Percentiles rank a stretch among this genome's conserved stretches.
phyloP scores from a whole-genome alignment of 139 green algal species.

The Nannochloris sp. region DNA sequence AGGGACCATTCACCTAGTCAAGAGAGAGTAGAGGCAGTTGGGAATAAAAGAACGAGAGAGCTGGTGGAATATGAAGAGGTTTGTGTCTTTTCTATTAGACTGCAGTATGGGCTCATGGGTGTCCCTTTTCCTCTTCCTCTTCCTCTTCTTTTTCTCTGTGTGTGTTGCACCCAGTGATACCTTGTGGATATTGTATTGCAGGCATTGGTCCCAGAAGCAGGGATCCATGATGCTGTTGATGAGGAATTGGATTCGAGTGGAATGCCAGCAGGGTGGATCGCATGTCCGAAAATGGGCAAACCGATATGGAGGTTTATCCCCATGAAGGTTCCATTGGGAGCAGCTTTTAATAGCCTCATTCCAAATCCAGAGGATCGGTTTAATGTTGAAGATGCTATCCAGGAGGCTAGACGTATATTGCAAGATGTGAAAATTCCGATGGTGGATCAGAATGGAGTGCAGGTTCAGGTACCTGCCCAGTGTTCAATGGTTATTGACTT shows the following conservation, averaged over 20 bases:
- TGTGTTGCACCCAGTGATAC: too few species aligned
- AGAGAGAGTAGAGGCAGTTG: not conserved
- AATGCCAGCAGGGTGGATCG: conserved; percentile 21
- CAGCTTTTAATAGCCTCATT: conserved; percentile 18
- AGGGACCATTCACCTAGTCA: not conserved
- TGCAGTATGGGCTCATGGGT: too few species aligned
- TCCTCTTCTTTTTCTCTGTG: too few species aligned
- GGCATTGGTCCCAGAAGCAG: conserved; percentile 3
- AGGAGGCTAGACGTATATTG: not conserved
- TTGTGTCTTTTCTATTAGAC: not conserved
- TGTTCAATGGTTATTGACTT: conserved; percentile 79
- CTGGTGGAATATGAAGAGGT: conserved; percentile 1
- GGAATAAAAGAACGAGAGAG: too few species aligned
- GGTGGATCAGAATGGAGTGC: not conserved
- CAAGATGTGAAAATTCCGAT: not conserved
- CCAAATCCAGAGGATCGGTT: conserved; percentile 6
- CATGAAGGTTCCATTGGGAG: conserved; percentile 26
- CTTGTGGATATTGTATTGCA: not conserved
- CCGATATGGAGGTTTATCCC: conserved; percentile 27
- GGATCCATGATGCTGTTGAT: conserved; percentile 8
- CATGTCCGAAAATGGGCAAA: conserved; percentile 17
- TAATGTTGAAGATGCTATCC: conserved; percentile 11
- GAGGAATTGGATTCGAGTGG: conserved; percentile 24
- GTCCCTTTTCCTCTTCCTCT: too few species aligned
- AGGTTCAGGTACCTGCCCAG: not conserved